phyloP scores from a whole-genome alignment of 176 grass and related monocot species.

The barley (Hordeum vulgare) region MorexV3_pseudomolecules_assembly NC_058518.1:477756493-477756992 shows the following conservation, averaged over 20 bases:
- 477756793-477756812: background rate
- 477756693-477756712: background rate
- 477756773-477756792: constrained; percentile 10
- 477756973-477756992: constrained; percentile 1
- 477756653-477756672: background rate
- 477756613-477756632: background rate
- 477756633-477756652: background rate
- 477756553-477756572: background rate
- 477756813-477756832: background rate
- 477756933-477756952: background rate
- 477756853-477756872: no score
- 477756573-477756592: background rate
- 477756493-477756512: no score
- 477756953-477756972: constrained; percentile 1
- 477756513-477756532: no score
- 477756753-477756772: background rate
- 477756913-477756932: background rate
- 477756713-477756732: background rate
- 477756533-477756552: no score
- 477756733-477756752: background rate
- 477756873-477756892: background rate
- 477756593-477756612: background rate
- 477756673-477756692: background rate
- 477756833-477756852: background rate
- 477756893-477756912: background rate